Evolutionary conservation across 345 rosid genomes (phyloP), one percentile per base, ranked within the genome.

Genomic region (Citrus reticulata): DNA sequence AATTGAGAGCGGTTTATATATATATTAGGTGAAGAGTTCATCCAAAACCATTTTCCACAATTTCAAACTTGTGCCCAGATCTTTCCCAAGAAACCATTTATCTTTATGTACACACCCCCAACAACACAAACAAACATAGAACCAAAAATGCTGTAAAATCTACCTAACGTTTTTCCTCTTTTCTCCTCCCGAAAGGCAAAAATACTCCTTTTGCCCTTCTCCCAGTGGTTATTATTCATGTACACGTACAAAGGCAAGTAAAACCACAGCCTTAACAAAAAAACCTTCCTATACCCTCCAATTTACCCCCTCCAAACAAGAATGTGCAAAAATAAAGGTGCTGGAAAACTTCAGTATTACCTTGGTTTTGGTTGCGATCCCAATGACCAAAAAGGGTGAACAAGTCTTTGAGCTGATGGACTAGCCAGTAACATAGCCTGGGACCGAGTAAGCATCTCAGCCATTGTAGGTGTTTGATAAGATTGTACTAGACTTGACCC

Each of bases 401-500:
- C 46, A 59, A 90, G 93, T 82, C 93, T 89, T 77, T 91, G 97
- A 55, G 90, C 73, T 5, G 96, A 90, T 40, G 95, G 97, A 81
- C 91, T 88, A 30, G 88, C 88, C 13, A 91, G 79, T 20, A 89
- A 82, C 68, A 79, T 76, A 9, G 95, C 90, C 81, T 91, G 99
- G 54, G 99, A 97, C 39, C 91, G 89, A 78, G 86, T 82, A 32
- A 97, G 91, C 99, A 97, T 97, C 89, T 94, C 93, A 11, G 90
- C 84, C 99, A 97, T 97, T 11, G 93, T 93, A 30, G 95, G 99
- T 13, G 99, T 94, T 76, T 91, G 97, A 73, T 96, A 94, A 32
- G 95, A 84, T 60, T 91, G 98, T 37, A 91, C 83, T 67, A 97
- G 87, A 85, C 97, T 97, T 17, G 93, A 94, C 67, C 95, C 89